These are phyloP conservation scores for Acacia acuminata DNA, from an alignment of 306 rosid genomes.

Conservation along the genomic window DNA sequence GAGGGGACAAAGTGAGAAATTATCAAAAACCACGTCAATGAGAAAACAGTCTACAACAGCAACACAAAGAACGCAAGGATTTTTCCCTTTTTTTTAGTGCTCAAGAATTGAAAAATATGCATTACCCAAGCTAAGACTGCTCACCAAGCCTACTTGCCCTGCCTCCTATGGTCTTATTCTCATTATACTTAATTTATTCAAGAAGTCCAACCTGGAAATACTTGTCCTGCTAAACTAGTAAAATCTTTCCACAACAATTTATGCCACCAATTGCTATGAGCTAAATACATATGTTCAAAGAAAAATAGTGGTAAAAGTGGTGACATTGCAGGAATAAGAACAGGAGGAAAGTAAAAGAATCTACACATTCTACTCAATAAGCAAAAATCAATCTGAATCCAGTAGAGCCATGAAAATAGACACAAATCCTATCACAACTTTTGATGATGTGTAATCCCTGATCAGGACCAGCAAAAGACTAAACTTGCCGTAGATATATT, in stretches of 20 bases:
- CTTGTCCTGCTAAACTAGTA: not conserved
- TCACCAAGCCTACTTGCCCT: not conserved
- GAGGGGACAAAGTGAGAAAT: not conserved
- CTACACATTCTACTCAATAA: not conserved
- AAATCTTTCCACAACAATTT: constrained; percentile 7
- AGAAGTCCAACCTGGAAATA: not conserved
- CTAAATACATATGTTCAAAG: not conserved
- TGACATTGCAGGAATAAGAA: not conserved
- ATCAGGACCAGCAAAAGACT: constrained; percentile 1
- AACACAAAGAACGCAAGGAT: not conserved
- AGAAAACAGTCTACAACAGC: not conserved
- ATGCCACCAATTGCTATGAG: not conserved
- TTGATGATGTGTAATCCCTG: not conserved
- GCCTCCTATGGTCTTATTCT: not conserved
- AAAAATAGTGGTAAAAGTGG: not conserved
- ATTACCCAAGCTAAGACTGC: not conserved
- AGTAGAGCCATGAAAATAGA: not conserved
- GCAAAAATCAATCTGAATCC: constrained; percentile 6
- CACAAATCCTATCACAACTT: not conserved
- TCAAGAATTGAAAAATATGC: not conserved
- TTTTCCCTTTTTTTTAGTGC: not conserved
- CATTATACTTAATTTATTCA: constrained; percentile 4
- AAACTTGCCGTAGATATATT: not conserved
- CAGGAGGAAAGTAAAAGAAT: not conserved
- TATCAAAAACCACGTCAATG: not conserved